Evolutionary conservation across 805 yeast genomes (phyloP), one percentile per base, ranked within the genome.

Genomic region (Starmerella bombi): DNA sequence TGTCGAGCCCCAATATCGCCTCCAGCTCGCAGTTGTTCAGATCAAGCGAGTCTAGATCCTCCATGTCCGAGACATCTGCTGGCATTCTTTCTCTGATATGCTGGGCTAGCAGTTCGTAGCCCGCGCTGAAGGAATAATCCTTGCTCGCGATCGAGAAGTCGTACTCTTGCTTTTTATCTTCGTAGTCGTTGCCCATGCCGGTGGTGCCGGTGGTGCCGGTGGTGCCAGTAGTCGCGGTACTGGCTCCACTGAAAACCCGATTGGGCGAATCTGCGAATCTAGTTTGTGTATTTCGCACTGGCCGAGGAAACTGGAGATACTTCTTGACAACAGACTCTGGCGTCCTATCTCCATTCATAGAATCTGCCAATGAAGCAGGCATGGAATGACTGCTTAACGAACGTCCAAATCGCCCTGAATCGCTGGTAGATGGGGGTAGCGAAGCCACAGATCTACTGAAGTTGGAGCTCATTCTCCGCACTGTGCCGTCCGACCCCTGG

Each of bases 1-100:
- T 33, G 28, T 48, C 53, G 1, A 53, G 43, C 3, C 54, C 55
- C 3, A 32, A 37, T 19, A 53, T 15, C 2, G 48, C 30, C 31
- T 50, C 56, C 2, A 52, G 40, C 2, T 41, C 44, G n/a, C 46
- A 35, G 17, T 29, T 25, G 36, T 44, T 36, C 16, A 53, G 37
- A 34, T 53, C 51, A 12, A 50, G 36, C 3, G 41, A 38, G 16
- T 46, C 47, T 9, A 42, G 7, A 1, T 36, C 42, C 1, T 30
- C 25, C 16, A 43, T 22, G 4, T 25, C 30, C 6, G 28, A 30
- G 4, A 37, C 36, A 8, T 37, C 41, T 1, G 37, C 40, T 10
- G n/a, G 15, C 16, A 21, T 29, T 31, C 45, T 33, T 37, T 48
- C 43, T 16, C 51, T 10, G 28, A 44, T 28, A n/a, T 41, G 29